Conservation (phyloP, 345 rosid species). For the Gossypium stocksii region DNA sequence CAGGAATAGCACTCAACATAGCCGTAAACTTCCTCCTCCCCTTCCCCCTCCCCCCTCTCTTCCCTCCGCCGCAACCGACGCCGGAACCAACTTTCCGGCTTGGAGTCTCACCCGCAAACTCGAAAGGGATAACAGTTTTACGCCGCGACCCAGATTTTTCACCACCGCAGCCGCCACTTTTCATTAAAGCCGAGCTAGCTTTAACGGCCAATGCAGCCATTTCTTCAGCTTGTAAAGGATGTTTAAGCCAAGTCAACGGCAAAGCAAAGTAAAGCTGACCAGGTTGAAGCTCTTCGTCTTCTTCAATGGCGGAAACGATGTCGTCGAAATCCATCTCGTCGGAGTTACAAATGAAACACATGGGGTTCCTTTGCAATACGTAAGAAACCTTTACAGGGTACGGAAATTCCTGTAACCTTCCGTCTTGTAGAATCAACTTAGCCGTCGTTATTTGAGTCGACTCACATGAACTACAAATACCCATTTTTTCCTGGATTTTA, state of each 20-base stretch:
- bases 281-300: slow-evolving; percentile 71
- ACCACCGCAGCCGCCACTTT: slow-evolving; percentile 16
- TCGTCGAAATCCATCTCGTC: slow-evolving; percentile 95
- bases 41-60: slow-evolving; percentile 29
- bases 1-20: slow-evolving; percentile 67
- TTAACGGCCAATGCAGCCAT: slow-evolving; percentile 99
- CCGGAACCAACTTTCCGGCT: slow-evolving; percentile 20
- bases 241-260: slow-evolving; percentile 57
- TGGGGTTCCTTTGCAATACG: slow-evolving; percentile 50
- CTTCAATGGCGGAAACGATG: slow-evolving; percentile 53
- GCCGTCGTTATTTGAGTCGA: slow-evolving; percentile 66
- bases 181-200: slow-evolving; percentile 87
- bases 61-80: slow-evolving; percentile 22
- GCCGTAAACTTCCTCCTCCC: slow-evolving; percentile 44
- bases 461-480: slow-evolving; percentile 82
- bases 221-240: slow-evolving; percentile 67
- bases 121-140: slow-evolving; percentile 31
- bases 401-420: slow-evolving; percentile 66
- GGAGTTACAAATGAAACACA: slow-evolving; percentile 80
- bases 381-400: slow-evolving; percentile 73
- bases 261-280: slow-evolving; percentile 87
- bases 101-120: slow-evolving; percentile 25
- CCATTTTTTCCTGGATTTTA: slow-evolving; percentile 41
- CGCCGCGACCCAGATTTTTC: slow-evolving; percentile 31
- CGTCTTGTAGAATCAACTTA: slow-evolving; percentile 75